phyloP scores from a whole-genome alignment of 371 early-diverging fungal genomes.

The Funneliformis caledonium region DNA sequence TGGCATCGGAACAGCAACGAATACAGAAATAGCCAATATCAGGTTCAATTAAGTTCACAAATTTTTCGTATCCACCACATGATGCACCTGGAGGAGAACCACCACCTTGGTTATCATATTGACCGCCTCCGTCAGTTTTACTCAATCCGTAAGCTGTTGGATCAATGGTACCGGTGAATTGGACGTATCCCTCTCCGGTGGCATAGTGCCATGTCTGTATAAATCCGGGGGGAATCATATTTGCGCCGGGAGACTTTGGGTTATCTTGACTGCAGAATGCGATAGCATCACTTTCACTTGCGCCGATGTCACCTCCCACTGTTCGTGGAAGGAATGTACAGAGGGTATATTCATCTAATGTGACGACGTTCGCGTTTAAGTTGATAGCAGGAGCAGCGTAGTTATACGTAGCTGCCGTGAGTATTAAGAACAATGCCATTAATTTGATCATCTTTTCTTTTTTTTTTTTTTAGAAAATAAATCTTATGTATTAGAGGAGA shows the following conservation, averaged over 20 bases:
- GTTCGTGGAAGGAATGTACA: slow-evolving; percentile 63
- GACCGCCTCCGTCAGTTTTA: slow-evolving; percentile 50
- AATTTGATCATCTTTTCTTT: too few species aligned
- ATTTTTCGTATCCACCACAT: slow-evolving; percentile 45
- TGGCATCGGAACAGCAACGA: slow-evolving; percentile 56
- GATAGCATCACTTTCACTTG: slow-evolving; percentile 53
- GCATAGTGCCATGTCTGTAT: slow-evolving; percentile 48
- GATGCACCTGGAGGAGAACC: slow-evolving; percentile 42
- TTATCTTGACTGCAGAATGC: slow-evolving; percentile 57
- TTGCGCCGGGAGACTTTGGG: slow-evolving; percentile 18
- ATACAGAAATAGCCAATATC: slow-evolving; percentile 48
- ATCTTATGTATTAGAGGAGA: too few species aligned
- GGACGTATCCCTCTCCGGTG: slow-evolving; percentile 47
- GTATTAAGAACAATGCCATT: too few species aligned
- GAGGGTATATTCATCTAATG: slow-evolving; percentile 52
- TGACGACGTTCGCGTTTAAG: slow-evolving; percentile 39
- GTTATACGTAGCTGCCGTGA: too few species aligned
- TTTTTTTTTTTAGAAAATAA: too few species aligned
- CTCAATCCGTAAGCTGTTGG: slow-evolving; percentile 42
- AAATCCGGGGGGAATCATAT: slow-evolving; percentile 50
- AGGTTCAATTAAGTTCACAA: slow-evolving; percentile 54
- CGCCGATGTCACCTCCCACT: slow-evolving; percentile 51
- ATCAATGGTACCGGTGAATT: slow-evolving; percentile 51
- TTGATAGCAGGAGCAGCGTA: too few species aligned
- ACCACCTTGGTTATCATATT: slow-evolving; percentile 48